A percentile compares a stretch with the other conserved stretches of the same genome.
These are phyloP conservation scores for Cercospora canescens DNA, from an alignment of 2,329 filamentous ascomycete genomes.

Conservation along the genomic window DNA sequence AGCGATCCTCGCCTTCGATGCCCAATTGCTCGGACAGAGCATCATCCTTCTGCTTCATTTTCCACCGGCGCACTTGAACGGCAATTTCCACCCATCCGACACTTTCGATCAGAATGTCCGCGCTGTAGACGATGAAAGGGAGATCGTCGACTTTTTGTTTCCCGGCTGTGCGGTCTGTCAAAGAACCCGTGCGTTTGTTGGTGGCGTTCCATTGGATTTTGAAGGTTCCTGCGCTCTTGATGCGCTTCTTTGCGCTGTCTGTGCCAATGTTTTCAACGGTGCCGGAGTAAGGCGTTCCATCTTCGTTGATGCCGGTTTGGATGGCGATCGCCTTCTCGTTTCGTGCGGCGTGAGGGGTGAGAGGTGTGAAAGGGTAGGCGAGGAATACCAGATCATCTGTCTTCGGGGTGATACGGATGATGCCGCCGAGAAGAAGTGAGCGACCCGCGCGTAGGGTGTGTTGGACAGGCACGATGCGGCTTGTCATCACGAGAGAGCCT, in stretches of 20 bases:
- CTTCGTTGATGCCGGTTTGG: slow-evolving; percentile 51
- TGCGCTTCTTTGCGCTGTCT: slow-evolving; percentile 34
- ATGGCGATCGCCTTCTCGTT: slow-evolving; percentile 78
- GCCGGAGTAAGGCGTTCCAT: slow-evolving; percentile 58
- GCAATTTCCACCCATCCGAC: slow-evolving; percentile 91
- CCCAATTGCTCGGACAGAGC: slow-evolving; percentile 24
- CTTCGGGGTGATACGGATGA: slow-evolving; percentile 82
- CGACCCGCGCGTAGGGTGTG: slow-evolving; percentile 71
- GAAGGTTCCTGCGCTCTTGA: slow-evolving; percentile 70
- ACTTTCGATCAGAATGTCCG: slow-evolving; percentile 87
- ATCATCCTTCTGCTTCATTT: slow-evolving; percentile 20
- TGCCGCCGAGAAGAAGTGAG: slow-evolving; percentile 75
- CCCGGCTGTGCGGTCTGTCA: slow-evolving; percentile 62
- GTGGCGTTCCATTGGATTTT: slow-evolving; percentile 81
- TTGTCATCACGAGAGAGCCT: slow-evolving; percentile 73
- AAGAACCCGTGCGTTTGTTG: slow-evolving; percentile 69
- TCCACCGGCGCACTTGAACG: slow-evolving; percentile 66
- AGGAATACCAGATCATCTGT: slow-evolving; percentile 67
- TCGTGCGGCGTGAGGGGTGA: slow-evolving; percentile 72
- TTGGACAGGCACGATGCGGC: slow-evolving; percentile 72
- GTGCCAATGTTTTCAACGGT: slow-evolving; percentile 62
- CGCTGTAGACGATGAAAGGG: slow-evolving; percentile 76
- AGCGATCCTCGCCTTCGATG: neutral
- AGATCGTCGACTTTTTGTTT: slow-evolving; percentile 66
- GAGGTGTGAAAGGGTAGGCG: slow-evolving; percentile 81